phyloP scores from a whole-genome alignment of 352 stramenopile species.

The Pythium pyrilobum region DNA sequence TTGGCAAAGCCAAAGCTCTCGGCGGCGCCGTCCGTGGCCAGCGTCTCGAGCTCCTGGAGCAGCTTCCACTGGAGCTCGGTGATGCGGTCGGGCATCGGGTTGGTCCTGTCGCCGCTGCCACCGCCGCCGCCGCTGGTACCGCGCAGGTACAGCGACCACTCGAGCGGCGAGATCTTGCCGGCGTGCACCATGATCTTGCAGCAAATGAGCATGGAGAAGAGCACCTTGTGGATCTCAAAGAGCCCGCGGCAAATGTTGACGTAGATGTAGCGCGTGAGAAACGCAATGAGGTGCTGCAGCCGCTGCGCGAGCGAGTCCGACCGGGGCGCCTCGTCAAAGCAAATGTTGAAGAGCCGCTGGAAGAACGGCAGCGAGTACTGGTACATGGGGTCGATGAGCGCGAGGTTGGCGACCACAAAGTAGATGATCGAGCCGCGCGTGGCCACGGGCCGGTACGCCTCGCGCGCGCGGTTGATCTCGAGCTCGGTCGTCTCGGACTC shows the following conservation, averaged over 20 bases:
- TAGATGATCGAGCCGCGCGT: conserved; percentile 93
- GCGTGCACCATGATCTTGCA: conserved; percentile 91
- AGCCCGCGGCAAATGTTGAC: conserved; percentile 93
- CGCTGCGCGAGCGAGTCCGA: conserved; percentile 51
- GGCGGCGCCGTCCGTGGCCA: conserved; percentile 25
- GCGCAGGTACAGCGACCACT: conserved; percentile 90
- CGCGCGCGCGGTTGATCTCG: conserved; percentile 87
- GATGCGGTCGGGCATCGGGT: conserved; percentile 65
- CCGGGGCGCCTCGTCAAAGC: conserved; percentile 75
- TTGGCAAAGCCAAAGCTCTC: conserved; percentile 45
- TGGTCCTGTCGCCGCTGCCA: conserved; percentile 24
- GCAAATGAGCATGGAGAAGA: conserved; percentile 94
- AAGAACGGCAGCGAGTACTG: conserved; percentile 95
- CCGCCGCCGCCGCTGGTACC: conserved; percentile 32
- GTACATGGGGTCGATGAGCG: conserved; percentile 94
- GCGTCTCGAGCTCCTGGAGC: conserved; percentile 64
- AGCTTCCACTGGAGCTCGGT: conserved; percentile 80
- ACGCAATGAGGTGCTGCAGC: conserved; percentile 82
- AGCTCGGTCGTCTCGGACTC: conserved; percentile 88
- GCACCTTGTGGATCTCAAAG: conserved; percentile 92
- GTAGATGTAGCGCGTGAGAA: conserved; percentile 91
- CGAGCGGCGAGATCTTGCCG: conserved; percentile 50
- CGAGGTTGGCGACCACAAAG: conserved; percentile 92
- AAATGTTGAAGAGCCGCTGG: conserved; percentile 89
- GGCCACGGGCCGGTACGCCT: conserved; percentile 89